phyloP scores from a whole-genome alignment of 176 grass and related monocot genomes.

The Zoysia japonica region DNA sequence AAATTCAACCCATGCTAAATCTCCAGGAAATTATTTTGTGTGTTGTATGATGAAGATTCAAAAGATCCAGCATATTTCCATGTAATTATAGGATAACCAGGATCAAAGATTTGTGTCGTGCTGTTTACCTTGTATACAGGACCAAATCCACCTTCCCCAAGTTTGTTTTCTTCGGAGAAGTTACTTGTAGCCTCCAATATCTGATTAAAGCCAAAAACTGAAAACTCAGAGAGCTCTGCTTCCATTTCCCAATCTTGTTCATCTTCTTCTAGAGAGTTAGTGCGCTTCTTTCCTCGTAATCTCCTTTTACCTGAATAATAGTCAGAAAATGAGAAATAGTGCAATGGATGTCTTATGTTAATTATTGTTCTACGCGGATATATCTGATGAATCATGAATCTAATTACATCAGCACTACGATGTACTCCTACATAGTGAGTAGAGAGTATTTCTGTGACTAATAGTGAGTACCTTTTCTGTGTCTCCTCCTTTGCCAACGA shows the following conservation, averaged over 20 bases:
- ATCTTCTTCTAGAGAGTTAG: not conserved
- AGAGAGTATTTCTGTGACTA: not conserved
- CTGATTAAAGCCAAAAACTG: conserved; percentile 22
- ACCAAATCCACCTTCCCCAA: conserved; percentile 37
- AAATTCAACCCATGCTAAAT: not conserved
- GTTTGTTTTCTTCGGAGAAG: conserved; percentile 35
- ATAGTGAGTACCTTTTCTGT: not conserved
- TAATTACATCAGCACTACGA: too few relatives aligned
- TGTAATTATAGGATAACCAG: too few relatives aligned
- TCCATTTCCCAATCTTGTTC: conserved; percentile 30
- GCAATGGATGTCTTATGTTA: not conserved
- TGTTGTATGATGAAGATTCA: not conserved
- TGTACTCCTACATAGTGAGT: too few relatives aligned
- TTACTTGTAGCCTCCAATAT: conserved; percentile 35
- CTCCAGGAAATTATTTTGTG: not conserved
- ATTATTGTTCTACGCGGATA: not conserved
- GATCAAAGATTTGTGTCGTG: too few relatives aligned
- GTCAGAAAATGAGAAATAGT: not conserved
- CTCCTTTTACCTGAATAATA: not conserved
- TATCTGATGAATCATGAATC: not conserved
- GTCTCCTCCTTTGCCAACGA: not conserved
- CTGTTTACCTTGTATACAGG: conserved; percentile 29
- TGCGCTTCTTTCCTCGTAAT: not conserved
- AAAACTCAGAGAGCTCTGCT: conserved; percentile 29
- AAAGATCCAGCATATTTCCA: not conserved